Evolutionary conservation across 106 monocot species (phyloP).

Genomic region (Dendrobium nobile): DNA sequence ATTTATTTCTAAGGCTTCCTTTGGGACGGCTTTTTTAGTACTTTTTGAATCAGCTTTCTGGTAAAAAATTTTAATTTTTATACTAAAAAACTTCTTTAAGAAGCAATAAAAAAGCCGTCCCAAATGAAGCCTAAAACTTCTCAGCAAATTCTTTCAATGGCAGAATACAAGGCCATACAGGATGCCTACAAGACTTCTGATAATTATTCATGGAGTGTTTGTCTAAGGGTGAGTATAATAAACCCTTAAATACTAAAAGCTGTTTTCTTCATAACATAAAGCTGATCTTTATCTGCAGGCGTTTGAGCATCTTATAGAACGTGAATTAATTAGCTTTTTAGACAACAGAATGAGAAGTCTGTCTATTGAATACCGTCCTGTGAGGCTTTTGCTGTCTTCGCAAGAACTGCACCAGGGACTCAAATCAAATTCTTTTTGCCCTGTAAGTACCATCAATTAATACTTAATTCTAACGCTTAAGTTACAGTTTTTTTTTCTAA

Average conservation of each 20-base stretch:
- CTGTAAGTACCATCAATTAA: conserved; percentile 46
- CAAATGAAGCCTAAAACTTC: neutral
- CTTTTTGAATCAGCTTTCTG: too few relatives aligned
- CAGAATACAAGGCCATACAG: conserved; percentile 85
- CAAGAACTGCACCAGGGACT: conserved; percentile 60
- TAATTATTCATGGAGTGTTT: conserved; percentile 44
- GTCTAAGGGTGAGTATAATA: conserved; percentile 47
- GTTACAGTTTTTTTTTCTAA: neutral
- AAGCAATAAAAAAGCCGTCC: too few relatives aligned
- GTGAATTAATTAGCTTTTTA: conserved; percentile 53
- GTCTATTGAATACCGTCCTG: conserved; percentile 71
- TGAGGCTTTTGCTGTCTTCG: conserved; percentile 61
- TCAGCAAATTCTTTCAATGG: conserved; percentile 1
- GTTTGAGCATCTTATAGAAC: conserved; percentile 81
- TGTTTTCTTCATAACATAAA: neutral
- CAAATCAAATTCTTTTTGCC: conserved; percentile 61
- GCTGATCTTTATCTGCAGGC: conserved; percentile 32
- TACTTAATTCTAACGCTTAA: neutral
- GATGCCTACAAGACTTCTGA: conserved; percentile 83
- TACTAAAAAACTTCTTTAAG: too few relatives aligned
- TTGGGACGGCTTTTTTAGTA: too few relatives aligned
- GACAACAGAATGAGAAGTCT: conserved; percentile 44
- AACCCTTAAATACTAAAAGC: neutral
- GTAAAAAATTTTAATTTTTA: too few relatives aligned
- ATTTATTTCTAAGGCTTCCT: neutral